Conservation (phyloP, 1,284 basidiomycete species). For the Leucoagaricus sp. region DNA sequence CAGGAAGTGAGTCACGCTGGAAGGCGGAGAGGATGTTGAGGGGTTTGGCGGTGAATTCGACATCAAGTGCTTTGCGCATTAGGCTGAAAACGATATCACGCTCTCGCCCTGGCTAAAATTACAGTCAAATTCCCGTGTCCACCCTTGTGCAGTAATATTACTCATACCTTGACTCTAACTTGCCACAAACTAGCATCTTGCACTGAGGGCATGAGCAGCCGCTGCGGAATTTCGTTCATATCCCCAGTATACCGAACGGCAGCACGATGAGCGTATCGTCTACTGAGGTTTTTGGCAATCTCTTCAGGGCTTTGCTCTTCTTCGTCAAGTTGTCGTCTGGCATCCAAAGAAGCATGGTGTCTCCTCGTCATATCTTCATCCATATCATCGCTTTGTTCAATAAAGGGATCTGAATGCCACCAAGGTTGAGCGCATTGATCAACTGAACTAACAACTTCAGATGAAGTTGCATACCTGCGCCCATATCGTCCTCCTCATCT, state of each 20-base stretch:
- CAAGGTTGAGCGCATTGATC: slow-evolving; percentile 8
- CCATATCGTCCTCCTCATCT: slow-evolving; percentile 86
- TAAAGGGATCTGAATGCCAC: slow-evolving; percentile 69
- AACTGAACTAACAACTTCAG: slow-evolving; percentile 7
- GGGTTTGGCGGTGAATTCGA: slow-evolving; percentile 75
- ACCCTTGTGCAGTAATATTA: slow-evolving; percentile 5
- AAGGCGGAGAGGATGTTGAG: slow-evolving; percentile 91
- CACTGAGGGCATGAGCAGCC: slow-evolving; percentile 95
- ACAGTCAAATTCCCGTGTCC: neutral
- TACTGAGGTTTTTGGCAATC: slow-evolving; percentile 83
- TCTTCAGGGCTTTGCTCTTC: slow-evolving; percentile 86
- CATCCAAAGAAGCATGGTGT: slow-evolving; percentile 82
- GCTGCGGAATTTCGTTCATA: slow-evolving; percentile 93
- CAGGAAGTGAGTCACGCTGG: slow-evolving; percentile 92
- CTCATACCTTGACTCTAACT: slow-evolving; percentile 84
- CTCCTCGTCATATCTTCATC: slow-evolving; percentile 68
- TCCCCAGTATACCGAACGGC: slow-evolving; percentile 82
- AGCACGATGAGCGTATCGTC: slow-evolving; percentile 74
- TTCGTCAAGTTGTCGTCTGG: slow-evolving; percentile 63
- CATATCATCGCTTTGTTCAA: slow-evolving; percentile 75
- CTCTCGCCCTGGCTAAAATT: slow-evolving; percentile 81
- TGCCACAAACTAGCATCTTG: slow-evolving; percentile 97
- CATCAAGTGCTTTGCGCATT: slow-evolving; percentile 88
- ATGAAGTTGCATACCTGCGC: slow-evolving; percentile 49
- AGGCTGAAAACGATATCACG: slow-evolving; percentile 92